These are phyloP conservation scores for Chlamydomonas sphaeroides DNA, from an alignment of 139 green algal genomes.

Conservation along the genomic window DNA sequence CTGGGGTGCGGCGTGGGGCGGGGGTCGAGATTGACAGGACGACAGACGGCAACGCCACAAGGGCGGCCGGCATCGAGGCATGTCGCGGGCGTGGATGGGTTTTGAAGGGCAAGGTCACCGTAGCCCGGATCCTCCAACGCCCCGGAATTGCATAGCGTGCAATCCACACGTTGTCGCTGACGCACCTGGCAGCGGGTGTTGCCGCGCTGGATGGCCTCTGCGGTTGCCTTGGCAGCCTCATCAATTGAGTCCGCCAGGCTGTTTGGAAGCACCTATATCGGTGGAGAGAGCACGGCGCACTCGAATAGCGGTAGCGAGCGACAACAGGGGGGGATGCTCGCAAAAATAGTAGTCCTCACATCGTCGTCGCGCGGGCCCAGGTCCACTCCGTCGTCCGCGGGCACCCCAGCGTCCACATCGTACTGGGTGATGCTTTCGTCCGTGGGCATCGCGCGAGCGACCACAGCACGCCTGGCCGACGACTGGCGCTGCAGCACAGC, in stretches of 20 bases:
- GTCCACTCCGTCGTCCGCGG: background rate
- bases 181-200: slow-evolving; percentile 69
- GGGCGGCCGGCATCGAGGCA: too few species aligned
- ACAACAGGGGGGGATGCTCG: background rate
- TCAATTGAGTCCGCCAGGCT: slow-evolving; percentile 77
- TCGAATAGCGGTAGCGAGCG: background rate
- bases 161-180: too few species aligned
- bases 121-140: too few species aligned
- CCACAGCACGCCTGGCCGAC: background rate
- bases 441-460: background rate
- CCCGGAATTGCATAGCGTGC: too few species aligned
- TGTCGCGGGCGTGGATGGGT: too few species aligned
- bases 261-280: slow-evolving; percentile 83
- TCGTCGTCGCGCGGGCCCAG: slow-evolving; percentile 43
- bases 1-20: slow-evolving; percentile 22
- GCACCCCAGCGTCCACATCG: background rate
- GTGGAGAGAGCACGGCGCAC: too few species aligned
- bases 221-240: slow-evolving; percentile 69
- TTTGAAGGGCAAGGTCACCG: too few species aligned
- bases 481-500: too few species aligned
- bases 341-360: slow-evolving; percentile 12
- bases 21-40: too few species aligned
- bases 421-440: slow-evolving; percentile 35
- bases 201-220: slow-evolving; percentile 70
- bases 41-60: too few species aligned